Evolutionary conservation across 1,139 yeast species (phyloP), one percentile per base, ranked within the genome.

Genomic region (Protomyces gravidus): DNA sequence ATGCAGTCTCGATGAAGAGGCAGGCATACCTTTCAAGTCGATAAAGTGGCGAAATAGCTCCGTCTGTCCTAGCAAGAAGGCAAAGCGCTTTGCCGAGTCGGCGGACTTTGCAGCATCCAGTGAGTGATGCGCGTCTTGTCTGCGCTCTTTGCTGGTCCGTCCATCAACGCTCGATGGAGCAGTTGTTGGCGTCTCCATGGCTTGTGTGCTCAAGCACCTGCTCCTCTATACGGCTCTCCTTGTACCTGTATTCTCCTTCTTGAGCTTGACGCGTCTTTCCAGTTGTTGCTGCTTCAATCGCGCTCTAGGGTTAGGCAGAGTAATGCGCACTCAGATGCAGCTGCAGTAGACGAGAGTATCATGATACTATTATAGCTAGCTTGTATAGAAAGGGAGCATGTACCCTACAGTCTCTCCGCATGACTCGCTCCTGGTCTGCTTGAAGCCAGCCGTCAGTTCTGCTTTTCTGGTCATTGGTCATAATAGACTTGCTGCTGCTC

Each of bases 1-100:
- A 27, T 11, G 21, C n/a, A n/a, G n/a, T n/a, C n/a, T n/a, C n/a
- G n/a, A n/a, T n/a, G n/a, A n/a, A n/a, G 23, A 15, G 9, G 30
- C 17, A n/a, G n/a, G 82, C 48, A 85, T 78, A 7, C 96, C 92
- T 65, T 85, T 82, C 50, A 84, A 77, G 68, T 89, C 92, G 62
- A 92, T 88, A 70, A 92, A 92, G 69, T 89, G 90, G 58, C 95
- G 82, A 69, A 92, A 92, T 63, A 90, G 75, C 52, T 66, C 66
- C 5, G 96, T 87, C 50, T 90, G 75, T 0, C 95, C 89, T 55
- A 92, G 74, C 55, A 92, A 76, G 69, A 90, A 88, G 68, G 84
- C 84, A 77, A 89, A 89, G 63, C 97, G 76, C 66, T 79, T 82
- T 7, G 89, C 82, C 1, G 96, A 82, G 67, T 87, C 96, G n/a